These are phyloP conservation scores for Colletotrichum viniferum DNA, from an alignment of 2,329 filamentous ascomycete genomes.

Conservation along the genomic window DNA sequence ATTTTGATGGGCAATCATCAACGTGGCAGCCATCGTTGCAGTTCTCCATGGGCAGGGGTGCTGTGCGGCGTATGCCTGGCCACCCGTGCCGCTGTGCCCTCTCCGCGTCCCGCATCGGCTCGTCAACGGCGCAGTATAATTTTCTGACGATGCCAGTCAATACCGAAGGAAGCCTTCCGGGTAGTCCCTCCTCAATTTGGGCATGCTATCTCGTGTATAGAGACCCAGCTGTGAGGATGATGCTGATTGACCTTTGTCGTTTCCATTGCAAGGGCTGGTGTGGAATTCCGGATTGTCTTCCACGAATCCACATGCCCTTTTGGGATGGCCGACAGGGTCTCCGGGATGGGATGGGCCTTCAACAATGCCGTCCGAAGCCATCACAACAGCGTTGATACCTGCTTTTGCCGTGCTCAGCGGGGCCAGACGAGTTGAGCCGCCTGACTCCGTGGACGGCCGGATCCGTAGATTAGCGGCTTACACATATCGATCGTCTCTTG, in stretches of 20 bases:
- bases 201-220: background rate
- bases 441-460: background rate
- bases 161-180: background rate
- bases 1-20: constrained; percentile 11
- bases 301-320: background rate
- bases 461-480: background rate
- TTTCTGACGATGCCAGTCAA: background rate
- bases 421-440: background rate
- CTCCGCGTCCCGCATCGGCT: background rate
- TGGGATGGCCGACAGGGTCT: background rate
- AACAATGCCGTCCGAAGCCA: background rate
- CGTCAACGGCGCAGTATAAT: background rate
- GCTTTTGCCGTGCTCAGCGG: background rate
- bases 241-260: background rate
- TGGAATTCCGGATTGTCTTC: background rate
- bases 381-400: background rate
- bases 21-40: constrained; percentile 9
- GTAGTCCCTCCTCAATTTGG: background rate
- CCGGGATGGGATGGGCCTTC: background rate
- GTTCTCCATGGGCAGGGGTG: background rate
- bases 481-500: background rate
- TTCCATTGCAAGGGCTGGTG: background rate
- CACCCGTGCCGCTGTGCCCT: background rate
- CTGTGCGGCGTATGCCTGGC: background rate
- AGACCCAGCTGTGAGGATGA: background rate